Conservation (phyloP, 176 grass and related monocot species). For the barley (Hordeum vulgare) region DNA sequence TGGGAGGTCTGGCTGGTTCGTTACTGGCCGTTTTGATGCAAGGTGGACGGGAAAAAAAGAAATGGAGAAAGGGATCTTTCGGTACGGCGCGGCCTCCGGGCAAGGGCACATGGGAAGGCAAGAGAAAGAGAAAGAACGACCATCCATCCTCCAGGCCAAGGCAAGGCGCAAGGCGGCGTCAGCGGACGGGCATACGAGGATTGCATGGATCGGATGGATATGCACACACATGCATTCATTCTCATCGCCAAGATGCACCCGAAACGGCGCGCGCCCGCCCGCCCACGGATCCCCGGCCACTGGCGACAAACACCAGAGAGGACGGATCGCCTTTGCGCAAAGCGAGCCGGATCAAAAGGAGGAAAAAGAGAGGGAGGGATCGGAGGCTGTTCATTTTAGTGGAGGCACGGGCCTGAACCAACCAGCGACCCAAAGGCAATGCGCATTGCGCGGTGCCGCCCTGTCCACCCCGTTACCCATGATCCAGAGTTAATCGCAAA, state of each 20-base stretch:
- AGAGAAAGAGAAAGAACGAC: too few relatives aligned
- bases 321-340: neutral
- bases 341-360: neutral
- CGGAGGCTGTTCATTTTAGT: neutral
- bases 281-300: neutral
- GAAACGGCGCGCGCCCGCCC: neutral
- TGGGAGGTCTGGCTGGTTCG: neutral
- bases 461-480: neutral
- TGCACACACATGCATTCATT: neutral
- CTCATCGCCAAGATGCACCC: neutral
- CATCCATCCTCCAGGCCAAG: neutral
- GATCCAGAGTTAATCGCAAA: too few relatives aligned
- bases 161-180: neutral
- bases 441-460: too few relatives aligned
- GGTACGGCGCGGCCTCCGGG: neutral
- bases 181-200: neutral
- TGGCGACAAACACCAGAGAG: neutral
- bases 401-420: neutral
- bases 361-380: neutral
- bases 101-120: neutral
- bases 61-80: neutral
- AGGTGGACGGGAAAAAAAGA: neutral
- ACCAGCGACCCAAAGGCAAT: neutral
- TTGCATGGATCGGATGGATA: neutral
- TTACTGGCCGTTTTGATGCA: neutral